Conservation (phyloP, 2,329 filamentous ascomycete genomes). For the Colletotrichum liriopes region DNA sequence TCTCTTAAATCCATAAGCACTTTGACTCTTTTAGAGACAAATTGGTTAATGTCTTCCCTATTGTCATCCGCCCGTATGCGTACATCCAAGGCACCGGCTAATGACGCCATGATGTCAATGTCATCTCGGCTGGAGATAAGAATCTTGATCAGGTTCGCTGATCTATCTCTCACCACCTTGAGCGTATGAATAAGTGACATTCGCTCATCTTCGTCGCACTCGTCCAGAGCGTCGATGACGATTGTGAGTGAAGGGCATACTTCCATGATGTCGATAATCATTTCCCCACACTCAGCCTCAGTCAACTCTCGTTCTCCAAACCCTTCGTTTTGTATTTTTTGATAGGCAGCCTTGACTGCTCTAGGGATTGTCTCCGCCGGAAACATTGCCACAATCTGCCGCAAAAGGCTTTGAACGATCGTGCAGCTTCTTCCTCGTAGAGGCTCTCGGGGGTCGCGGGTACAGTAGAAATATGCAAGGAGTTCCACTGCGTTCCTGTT, state of each 20-base stretch:
- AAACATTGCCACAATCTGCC: not conserved
- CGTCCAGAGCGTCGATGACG: slow-evolving; percentile 35
- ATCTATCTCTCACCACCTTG: not conserved
- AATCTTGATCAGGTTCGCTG: slow-evolving; percentile 1
- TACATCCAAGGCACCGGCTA: not conserved
- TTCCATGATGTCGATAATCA: slow-evolving; percentile 14
- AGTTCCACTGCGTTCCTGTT: too few species aligned
- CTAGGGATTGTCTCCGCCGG: not conserved
- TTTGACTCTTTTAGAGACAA: not conserved
- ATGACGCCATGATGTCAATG: not conserved
- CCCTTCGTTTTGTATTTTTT: not conserved
- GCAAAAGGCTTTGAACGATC: not conserved
- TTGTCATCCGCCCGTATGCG: not conserved
- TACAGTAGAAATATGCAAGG: too few species aligned
- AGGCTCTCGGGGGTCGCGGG: too few species aligned
- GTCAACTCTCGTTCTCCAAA: not conserved
- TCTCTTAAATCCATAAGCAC: not conserved
- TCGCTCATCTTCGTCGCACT: slow-evolving; percentile 23
- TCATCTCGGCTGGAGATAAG: not conserved
- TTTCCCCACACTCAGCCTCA: not conserved
- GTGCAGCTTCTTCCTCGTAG: too few species aligned
- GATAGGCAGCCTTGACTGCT: not conserved
- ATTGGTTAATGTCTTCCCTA: not conserved
- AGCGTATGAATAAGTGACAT: slow-evolving; percentile 1
- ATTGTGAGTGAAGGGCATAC: slow-evolving; percentile 10